Conservation (phyloP, 1,139 yeast species). For the Trichomonascaceae sp. region DNA sequence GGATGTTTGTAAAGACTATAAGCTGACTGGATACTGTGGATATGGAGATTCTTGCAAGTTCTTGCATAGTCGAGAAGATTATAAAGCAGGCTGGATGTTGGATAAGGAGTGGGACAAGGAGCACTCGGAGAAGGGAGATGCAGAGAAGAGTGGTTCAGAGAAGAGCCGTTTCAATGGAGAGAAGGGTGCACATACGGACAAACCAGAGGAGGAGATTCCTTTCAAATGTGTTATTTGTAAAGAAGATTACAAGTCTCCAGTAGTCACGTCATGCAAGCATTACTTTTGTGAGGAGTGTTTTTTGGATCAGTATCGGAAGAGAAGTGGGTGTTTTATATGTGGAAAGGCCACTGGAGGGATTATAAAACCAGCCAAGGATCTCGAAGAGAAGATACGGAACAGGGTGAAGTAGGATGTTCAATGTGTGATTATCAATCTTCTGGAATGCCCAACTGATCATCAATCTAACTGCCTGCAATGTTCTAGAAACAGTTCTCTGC, state of each 20-base stretch:
- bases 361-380: slow-evolving; percentile 23
- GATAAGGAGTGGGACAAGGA: slow-evolving; percentile 64
- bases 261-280: slow-evolving; percentile 61
- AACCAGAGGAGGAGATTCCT: slow-evolving; percentile 36
- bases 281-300: slow-evolving; percentile 64
- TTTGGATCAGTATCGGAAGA: slow-evolving; percentile 42
- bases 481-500: too few species aligned
- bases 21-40: slow-evolving; percentile 92
- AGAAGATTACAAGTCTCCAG: slow-evolving; percentile 49
- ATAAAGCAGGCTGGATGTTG: slow-evolving; percentile 64
- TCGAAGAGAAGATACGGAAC: slow-evolving; percentile 13
- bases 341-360: slow-evolving; percentile 28
- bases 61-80: slow-evolving; percentile 82
- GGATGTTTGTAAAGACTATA: slow-evolving; percentile 89
- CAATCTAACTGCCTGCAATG: too few species aligned
- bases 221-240: slow-evolving; percentile 63
- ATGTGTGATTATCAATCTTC: too few species aligned
- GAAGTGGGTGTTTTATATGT: slow-evolving; percentile 53
- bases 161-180: neutral
- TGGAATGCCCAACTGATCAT: too few species aligned
- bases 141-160: slow-evolving; percentile 9
- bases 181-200: slow-evolving; percentile 15
- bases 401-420: neutral
- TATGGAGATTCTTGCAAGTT: slow-evolving; percentile 98
- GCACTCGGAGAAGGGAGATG: slow-evolving; percentile 7